Percentiles rank a stretch among this genome's conserved stretches.
Conservation (phyloP, 2,329 filamentous ascomycete species). For the Neopestalotiopsis clavispora region DNA sequence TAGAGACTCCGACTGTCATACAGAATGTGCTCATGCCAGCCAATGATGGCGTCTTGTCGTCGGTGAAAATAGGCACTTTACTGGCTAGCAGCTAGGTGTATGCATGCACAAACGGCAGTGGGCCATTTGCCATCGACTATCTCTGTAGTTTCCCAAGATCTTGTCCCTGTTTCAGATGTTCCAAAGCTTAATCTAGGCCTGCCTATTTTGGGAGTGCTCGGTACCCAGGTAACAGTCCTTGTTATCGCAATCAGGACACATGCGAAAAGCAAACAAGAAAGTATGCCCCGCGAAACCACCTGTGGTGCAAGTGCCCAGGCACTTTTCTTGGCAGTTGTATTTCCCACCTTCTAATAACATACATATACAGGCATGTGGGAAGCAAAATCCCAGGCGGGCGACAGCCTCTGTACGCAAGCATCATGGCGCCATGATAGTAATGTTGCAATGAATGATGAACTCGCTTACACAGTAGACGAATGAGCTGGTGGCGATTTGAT, state of each 20-base stretch:
- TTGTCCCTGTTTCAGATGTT: neutral
- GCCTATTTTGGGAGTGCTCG: neutral
- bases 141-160: neutral
- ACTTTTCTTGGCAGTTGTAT: neutral
- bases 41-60: neutral
- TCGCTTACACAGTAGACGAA: neutral
- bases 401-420: neutral
- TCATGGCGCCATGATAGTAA: neutral
- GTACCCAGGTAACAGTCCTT: neutral
- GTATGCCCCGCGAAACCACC: neutral
- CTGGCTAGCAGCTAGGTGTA: neutral
- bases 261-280: neutral
- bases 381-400: neutral
- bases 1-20: neutral
- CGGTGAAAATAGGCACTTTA: neutral
- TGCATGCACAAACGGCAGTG: neutral
- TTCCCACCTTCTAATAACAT: neutral
- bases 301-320: neutral
- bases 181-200: neutral
- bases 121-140: neutral
- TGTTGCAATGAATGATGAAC: neutral
- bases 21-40: no score
- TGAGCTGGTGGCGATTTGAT: no score
- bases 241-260: neutral
- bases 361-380: neutral